phyloP scores from a whole-genome alignment of 2,329 filamentous ascomycete species.

The Aureobasidium sp. region DNA sequence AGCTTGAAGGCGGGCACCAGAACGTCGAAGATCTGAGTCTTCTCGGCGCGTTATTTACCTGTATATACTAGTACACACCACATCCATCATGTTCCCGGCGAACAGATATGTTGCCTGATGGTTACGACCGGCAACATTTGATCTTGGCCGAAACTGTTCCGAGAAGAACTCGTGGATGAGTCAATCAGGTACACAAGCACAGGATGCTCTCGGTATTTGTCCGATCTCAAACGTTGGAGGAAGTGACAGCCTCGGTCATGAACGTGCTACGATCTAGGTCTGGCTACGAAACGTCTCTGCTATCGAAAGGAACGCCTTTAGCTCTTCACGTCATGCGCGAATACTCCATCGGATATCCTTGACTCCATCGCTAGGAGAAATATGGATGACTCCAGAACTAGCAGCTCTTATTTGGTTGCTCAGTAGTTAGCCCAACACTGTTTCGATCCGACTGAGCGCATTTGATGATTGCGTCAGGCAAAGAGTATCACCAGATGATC shows the following conservation, averaged over 20 bases:
- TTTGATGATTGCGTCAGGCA: background rate
- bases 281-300: background rate
- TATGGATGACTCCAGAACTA: no score
- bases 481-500: background rate
- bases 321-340: background rate
- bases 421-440: no score
- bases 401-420: no score
- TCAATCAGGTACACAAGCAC: background rate
- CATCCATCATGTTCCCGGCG: no score
- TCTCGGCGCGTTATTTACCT: no score
- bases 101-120: no score
- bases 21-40: slow-evolving; percentile 13
- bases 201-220: background rate
- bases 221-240: background rate
- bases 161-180: slow-evolving; percentile 3
- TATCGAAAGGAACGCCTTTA: background rate
- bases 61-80: background rate
- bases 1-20: slow-evolving; percentile 1
- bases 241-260: slow-evolving; percentile 3
- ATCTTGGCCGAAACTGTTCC: background rate
- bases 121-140: background rate
- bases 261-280: background rate
- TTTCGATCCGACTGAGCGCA: no score
- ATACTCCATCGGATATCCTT: background rate
- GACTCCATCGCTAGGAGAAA: background rate